Evolutionary conservation across 2,329 filamentous ascomycete species (phyloP), one percentile per base, ranked within the genome.

Genomic region (Penicillium sp.): DNA sequence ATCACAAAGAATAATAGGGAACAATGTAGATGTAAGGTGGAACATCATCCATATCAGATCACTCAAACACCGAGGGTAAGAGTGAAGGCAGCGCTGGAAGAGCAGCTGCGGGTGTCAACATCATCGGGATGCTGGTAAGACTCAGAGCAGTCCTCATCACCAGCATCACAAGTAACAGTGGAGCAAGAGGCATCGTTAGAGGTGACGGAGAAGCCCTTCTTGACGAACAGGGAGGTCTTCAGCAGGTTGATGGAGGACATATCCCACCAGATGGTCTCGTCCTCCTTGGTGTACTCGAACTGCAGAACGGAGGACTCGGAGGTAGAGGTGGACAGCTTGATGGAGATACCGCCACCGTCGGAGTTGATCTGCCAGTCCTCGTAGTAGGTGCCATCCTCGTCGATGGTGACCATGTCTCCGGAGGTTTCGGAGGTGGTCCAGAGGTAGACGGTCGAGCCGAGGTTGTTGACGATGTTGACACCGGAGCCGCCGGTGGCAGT

Each of bases 231-330:
- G 7, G 68, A 69, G 50, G 56, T 39, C 7, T 57, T 35, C 37
- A 52, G 35, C 39, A 72, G 50, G 57, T 72, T 63, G 60, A 72
- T 72, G 51, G 59, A 68, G 6, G 69, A 72, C 53, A 72, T 56
- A 50, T 72, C 69, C 69, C 69, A 72, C 56, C 59, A 72, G 51
- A 72, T 53, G 10, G 54, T 58, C 2, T 63, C 56, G n/a, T 59
- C 63, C 22, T 57, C 48, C 50, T 62, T 46, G 56, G 67, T 72
- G 64, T 72, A 72, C 64, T 72, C 70, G 62, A 69, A 72, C 55
- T 72, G 70, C 16, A 72, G 57, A 16, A 72, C 67, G 48, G 56
- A 62, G 49, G 47, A 45, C 46, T 59, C 49, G 46, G 53, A 46
- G 8, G 58, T 46, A 13, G 57, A 55, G 33, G 67, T 69, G 31